These are phyloP conservation scores for Pseudonectria foliicola DNA, from an alignment of 2,329 filamentous ascomycete species.

Conservation along the genomic window DNA sequence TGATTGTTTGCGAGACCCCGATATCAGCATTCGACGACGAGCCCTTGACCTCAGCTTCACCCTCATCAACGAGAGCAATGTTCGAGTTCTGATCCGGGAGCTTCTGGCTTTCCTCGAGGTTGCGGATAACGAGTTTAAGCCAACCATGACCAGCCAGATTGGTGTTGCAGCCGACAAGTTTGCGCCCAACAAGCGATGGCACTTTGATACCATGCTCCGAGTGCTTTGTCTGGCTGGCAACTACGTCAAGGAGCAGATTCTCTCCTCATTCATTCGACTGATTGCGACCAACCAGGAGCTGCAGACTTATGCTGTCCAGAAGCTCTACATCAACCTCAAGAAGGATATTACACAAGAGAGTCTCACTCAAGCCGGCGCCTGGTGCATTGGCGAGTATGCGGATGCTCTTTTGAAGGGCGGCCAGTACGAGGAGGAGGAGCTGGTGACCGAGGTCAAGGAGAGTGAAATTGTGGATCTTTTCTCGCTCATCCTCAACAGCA, in stretches of 20 bases:
- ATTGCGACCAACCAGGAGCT: conserved; percentile 92
- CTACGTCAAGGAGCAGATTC: conserved; percentile 94
- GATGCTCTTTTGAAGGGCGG: conserved; percentile 84
- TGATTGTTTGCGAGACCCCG: conserved; percentile 90
- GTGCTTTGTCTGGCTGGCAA: conserved; percentile 91
- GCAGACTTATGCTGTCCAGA: conserved; percentile 94
- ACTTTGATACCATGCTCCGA: conserved; percentile 94
- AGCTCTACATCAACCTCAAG: conserved; percentile 82
- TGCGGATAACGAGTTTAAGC: conserved; percentile 97
- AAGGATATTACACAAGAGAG: conserved; percentile 98
- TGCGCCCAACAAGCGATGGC: conserved; percentile 96
- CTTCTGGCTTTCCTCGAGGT: conserved; percentile 92
- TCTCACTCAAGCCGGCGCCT: conserved; percentile 83
- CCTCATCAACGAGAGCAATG: conserved; percentile 93
- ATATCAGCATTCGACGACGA: conserved; percentile 93
- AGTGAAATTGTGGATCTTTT: conserved; percentile 92
- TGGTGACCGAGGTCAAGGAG: conserved; percentile 74
- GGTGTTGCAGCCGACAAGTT: conserved; percentile 94
- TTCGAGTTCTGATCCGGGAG: conserved; percentile 87
- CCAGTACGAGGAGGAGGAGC: conserved; percentile 88
- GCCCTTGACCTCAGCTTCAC: conserved; percentile 98
- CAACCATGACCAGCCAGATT: conserved; percentile 96
- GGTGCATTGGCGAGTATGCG: conserved; percentile 97
- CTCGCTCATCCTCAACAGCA: conserved; percentile 84
- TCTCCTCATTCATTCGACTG: conserved; percentile 92